Conservation (phyloP, 768 basidiomycete genomes). For the Boletus vinaceobasis region DNA sequence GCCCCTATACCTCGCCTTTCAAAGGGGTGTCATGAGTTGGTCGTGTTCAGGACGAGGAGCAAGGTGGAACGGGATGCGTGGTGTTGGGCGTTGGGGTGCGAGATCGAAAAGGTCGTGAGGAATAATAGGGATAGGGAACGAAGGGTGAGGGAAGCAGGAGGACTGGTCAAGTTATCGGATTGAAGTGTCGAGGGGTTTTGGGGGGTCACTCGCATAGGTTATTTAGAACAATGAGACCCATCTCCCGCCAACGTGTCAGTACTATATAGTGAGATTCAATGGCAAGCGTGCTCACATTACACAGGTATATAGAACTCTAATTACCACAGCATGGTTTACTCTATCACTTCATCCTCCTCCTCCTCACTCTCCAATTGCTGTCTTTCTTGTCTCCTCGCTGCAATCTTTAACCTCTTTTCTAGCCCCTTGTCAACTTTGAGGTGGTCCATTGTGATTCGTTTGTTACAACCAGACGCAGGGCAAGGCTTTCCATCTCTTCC, state of each 20-base stretch:
- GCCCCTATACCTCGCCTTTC: constrained; percentile 48
- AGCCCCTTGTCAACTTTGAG: constrained; percentile 56
- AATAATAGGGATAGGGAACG: constrained; percentile 61
- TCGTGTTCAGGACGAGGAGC: constrained; percentile 72
- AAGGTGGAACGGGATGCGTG: constrained; percentile 89
- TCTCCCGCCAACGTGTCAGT: neutral
- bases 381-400: constrained; percentile 48
- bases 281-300: constrained; percentile 10
- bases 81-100: constrained; percentile 90
- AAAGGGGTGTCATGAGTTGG: constrained; percentile 51
- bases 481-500: constrained; percentile 44
- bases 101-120: constrained; percentile 80
- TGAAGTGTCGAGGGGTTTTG: constrained; percentile 2
- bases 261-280: neutral
- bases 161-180: constrained; percentile 37
- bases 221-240: neutral
- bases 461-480: constrained; percentile 71
- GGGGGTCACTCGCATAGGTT: neutral
- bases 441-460: constrained; percentile 48
- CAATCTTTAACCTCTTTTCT: constrained; percentile 58
- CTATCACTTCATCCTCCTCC: constrained; percentile 50
- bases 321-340: constrained; percentile 29
- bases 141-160: constrained; percentile 61
- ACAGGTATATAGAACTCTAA: constrained; percentile 1
- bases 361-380: constrained; percentile 36